These are phyloP conservation scores for Colletotrichum lini DNA, from an alignment of 2,329 filamentous ascomycete species.

Conservation along the genomic window DNA sequence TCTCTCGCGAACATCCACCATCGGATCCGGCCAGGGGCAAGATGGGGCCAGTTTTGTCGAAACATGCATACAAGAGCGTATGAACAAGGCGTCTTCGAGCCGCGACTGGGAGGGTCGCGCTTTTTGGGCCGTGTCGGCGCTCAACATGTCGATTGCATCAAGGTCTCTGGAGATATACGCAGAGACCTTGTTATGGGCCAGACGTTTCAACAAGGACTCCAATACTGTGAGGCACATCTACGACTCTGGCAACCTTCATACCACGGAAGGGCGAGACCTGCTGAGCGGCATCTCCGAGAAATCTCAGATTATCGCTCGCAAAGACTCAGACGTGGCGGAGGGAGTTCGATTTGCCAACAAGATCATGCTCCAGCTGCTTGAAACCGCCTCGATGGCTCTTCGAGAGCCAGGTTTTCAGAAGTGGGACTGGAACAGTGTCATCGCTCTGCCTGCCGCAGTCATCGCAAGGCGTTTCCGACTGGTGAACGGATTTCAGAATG, in stretches of 20 bases:
- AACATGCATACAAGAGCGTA: slow-evolving; percentile 42
- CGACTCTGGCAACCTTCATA: background rate
- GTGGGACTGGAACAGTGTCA: slow-evolving; percentile 4
- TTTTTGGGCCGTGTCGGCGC: slow-evolving; percentile 47
- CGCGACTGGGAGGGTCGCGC: slow-evolving; percentile 44
- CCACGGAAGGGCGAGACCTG: background rate
- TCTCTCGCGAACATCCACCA: background rate
- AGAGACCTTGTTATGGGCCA: slow-evolving; percentile 48
- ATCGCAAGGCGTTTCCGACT: slow-evolving; percentile 1
- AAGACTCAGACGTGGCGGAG: background rate
- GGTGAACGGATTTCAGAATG: slow-evolving; percentile 9
- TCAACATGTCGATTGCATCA: slow-evolving; percentile 48
- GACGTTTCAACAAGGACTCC: slow-evolving; percentile 50
- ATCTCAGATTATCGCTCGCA: background rate
- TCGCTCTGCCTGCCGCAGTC: slow-evolving; percentile 6
- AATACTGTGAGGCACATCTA: slow-evolving; percentile 44
- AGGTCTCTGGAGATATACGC: slow-evolving; percentile 45
- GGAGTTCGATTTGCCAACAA: slow-evolving; percentile 1
- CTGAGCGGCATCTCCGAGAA: slow-evolving; percentile 10
- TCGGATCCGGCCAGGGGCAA: too few relatives aligned
- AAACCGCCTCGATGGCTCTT: slow-evolving; percentile 20
- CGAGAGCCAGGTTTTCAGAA: slow-evolving; percentile 27
- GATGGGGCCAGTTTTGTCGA: background rate
- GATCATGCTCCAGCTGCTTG: slow-evolving; percentile 19
- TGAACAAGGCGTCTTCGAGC: slow-evolving; percentile 44